Conservation (phyloP, 139 green algal species). For the Chlorella sp. region DNA sequence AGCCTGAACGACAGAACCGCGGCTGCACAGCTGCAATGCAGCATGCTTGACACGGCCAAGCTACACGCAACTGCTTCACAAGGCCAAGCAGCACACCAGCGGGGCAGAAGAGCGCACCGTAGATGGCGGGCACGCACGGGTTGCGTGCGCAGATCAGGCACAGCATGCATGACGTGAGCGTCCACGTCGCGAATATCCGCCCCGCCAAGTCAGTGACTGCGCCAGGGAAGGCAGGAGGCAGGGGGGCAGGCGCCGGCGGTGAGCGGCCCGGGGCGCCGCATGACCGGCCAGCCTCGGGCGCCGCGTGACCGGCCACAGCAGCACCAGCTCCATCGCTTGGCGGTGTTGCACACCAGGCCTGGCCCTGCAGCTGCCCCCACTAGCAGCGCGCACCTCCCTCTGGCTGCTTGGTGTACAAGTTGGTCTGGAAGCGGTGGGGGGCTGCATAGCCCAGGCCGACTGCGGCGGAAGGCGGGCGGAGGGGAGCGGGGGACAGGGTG, state of each 20-base stretch:
- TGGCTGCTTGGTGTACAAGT: constrained; percentile 74
- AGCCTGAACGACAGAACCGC: too few species aligned
- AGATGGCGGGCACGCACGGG: constrained; percentile 71
- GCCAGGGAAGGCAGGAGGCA: neutral
- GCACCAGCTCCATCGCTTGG: too few species aligned
- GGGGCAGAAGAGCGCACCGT: constrained; percentile 54
- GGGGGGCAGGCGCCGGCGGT: too few species aligned
- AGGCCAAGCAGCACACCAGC: neutral
- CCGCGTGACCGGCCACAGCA: too few species aligned
- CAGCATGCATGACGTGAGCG: constrained; percentile 77
- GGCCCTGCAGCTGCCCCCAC: neutral
- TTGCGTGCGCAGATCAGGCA: constrained; percentile 84
- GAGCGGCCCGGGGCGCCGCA: too few species aligned
- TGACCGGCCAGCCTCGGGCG: too few species aligned
- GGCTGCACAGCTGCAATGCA: too few species aligned
- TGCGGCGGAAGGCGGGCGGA: constrained; percentile 40
- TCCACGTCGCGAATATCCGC: constrained; percentile 87
- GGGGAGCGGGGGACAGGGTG: neutral
- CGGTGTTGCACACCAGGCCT: too few species aligned
- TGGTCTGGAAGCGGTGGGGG: constrained; percentile 63
- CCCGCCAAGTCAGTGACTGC: constrained; percentile 82
- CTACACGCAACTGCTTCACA: too few species aligned
- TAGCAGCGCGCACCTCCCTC: constrained; percentile 52
- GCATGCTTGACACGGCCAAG: too few species aligned
- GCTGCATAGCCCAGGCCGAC: constrained; percentile 79